Conservation (phyloP, 805 yeast genomes). For the Candida qinlingensis region DNA sequence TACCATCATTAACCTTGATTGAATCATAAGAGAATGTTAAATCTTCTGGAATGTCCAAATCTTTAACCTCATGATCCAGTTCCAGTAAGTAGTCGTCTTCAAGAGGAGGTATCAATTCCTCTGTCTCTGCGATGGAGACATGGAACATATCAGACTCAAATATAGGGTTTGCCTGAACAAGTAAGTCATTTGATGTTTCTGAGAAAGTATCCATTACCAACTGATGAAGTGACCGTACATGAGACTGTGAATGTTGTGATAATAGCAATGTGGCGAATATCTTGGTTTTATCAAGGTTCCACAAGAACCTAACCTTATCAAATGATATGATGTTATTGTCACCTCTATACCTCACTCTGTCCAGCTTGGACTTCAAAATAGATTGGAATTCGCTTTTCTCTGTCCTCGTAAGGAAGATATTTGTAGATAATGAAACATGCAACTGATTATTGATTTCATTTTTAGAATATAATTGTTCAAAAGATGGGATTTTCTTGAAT, state of each 20-base stretch:
- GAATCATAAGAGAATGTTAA: conserved; percentile 11
- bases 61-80: conserved; percentile 6
- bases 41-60: conserved; percentile 8
- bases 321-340: conserved; percentile 1
- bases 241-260: not conserved
- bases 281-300: conserved; percentile 1
- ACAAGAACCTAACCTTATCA: conserved; percentile 1
- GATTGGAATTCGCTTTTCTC: not conserved
- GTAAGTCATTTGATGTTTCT: not conserved
- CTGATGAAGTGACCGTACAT: not conserved
- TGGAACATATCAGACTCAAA: conserved; percentile 5
- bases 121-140: conserved; percentile 6
- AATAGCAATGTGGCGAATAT: conserved; percentile 6
- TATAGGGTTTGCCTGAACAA: not conserved
- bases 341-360: not conserved
- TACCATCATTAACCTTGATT: conserved; percentile 10
- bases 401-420: not conserved
- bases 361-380: not conserved
- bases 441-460: conserved; percentile 4
- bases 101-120: not conserved
- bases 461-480: conserved; percentile 8
- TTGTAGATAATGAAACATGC: conserved; percentile 15
- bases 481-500: not conserved
- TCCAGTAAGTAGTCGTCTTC: conserved; percentile 2
- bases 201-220: not conserved